A percentile compares a stretch with the other conserved stretches of the same genome.
phyloP scores from a whole-genome alignment of 2,329 filamentous ascomycete species.

The Trichoderma sp. region DNA sequence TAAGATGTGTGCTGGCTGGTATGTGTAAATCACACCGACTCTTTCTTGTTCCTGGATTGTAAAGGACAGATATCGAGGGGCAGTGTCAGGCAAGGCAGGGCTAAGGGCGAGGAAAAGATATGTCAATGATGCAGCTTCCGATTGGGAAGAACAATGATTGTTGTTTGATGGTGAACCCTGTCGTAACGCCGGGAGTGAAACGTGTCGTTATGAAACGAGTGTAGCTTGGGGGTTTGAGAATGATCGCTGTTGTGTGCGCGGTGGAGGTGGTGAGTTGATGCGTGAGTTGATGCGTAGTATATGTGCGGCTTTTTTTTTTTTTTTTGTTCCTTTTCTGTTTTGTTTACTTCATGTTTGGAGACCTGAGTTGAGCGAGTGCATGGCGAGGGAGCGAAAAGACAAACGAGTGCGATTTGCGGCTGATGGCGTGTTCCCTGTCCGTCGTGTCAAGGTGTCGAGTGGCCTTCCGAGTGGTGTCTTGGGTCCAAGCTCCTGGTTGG shows the following conservation, averaged over 20 bases:
- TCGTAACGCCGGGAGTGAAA: conserved; percentile 19
- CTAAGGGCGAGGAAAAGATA: not conserved
- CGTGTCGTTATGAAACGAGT: conserved; percentile 20
- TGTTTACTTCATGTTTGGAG: not conserved
- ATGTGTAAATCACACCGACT: not conserved
- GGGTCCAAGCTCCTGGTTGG: not conserved
- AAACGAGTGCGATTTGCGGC: not conserved
- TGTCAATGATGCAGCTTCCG: conserved; percentile 17
- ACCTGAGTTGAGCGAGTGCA: not conserved
- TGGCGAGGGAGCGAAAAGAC: not conserved
- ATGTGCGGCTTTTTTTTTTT: not conserved
- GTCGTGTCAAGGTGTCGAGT: not conserved
- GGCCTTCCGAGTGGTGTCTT: not conserved
- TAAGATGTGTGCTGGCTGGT: conserved; percentile 21
- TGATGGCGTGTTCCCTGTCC: not conserved
- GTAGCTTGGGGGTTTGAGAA: conserved; percentile 6
- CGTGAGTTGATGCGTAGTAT: not conserved
- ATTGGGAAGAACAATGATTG: conserved; percentile 20
- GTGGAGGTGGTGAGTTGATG: not conserved
- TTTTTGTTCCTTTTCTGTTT: too few species aligned
- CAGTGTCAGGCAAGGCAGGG: not conserved
- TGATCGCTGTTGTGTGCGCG: not conserved
- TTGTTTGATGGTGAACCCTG: conserved; percentile 1
- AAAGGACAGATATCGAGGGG: not conserved
- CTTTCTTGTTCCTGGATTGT: not conserved